phyloP scores from a whole-genome alignment of 371 early-diverging fungal species.

The Lichtheimia hyalospora region DNA sequence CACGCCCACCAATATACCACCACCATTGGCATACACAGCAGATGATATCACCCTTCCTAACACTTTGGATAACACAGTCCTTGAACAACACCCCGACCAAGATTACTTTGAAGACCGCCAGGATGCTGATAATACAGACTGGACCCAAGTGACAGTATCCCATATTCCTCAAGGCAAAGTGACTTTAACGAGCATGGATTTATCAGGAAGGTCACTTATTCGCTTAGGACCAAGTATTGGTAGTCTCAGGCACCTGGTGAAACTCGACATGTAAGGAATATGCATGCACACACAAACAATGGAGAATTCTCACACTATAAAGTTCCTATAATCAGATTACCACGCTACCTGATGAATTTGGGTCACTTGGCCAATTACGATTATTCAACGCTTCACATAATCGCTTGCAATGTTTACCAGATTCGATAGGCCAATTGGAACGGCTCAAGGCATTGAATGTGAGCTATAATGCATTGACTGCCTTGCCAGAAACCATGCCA shows the following conservation, averaged over 20 bases:
- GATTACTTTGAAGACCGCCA: conserved; percentile 2
- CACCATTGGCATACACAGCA: conserved; percentile 3
- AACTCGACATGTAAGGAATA: conserved; percentile 34
- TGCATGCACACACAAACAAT: too few relatives aligned
- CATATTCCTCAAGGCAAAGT: background rate
- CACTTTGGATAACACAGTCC: background rate
- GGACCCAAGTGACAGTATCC: too few relatives aligned
- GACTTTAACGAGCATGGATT: conserved; percentile 23
- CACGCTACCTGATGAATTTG: conserved; percentile 56
- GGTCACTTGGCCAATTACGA: conserved; percentile 46
- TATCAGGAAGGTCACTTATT: conserved; percentile 28
- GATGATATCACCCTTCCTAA: background rate
- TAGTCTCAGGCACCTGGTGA: conserved; percentile 26
- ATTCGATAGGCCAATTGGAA: conserved; percentile 63
- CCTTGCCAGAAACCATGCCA: conserved; percentile 28
- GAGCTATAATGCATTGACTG: conserved; percentile 54
- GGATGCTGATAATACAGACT: conserved; percentile 23
- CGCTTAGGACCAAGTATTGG: conserved; percentile 37
- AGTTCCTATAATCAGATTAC: conserved; percentile 14
- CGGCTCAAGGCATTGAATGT: conserved; percentile 68
- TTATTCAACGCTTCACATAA: conserved; percentile 47
- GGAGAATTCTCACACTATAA: too few relatives aligned
- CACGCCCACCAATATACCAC: background rate
- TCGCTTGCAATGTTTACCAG: conserved; percentile 42
- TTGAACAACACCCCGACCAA: background rate